phyloP scores from a whole-genome alignment of 2,329 filamentous ascomycete genomes.

The Penicillium sp. region DNA sequence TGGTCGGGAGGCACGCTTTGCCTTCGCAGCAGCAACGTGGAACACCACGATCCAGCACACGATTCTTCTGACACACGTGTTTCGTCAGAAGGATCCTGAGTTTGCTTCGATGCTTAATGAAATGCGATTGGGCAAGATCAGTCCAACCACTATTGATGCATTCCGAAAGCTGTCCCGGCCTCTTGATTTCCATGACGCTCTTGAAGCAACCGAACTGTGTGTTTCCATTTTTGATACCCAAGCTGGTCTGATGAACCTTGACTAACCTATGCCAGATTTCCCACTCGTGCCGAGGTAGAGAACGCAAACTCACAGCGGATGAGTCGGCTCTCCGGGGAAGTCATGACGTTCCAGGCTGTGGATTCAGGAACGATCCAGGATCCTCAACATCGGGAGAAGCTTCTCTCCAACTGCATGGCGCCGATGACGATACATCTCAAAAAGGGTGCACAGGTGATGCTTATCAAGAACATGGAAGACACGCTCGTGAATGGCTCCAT shows the following conservation, averaged over 20 bases:
- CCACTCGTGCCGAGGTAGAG: constrained; percentile 85
- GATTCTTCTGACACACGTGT: constrained; percentile 89
- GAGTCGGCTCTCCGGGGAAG: constrained; percentile 61
- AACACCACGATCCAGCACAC: constrained; percentile 89
- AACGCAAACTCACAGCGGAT: constrained; percentile 73
- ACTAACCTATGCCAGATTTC: constrained; percentile 54
- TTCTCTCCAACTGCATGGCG: constrained; percentile 89
- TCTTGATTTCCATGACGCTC: constrained; percentile 64
- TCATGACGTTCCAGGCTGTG: constrained; percentile 62
- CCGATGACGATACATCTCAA: constrained; percentile 75
- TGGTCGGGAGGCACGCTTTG: constrained; percentile 71
- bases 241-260: not conserved
- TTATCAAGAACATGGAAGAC: constrained; percentile 99
- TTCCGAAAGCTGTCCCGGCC: constrained; percentile 70
- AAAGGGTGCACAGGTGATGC: constrained; percentile 92
- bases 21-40: constrained; percentile 91
- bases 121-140: constrained; percentile 84
- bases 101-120: constrained; percentile 97
- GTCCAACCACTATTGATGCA: constrained; percentile 64
- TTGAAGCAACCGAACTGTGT: constrained; percentile 78
- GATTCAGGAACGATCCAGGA: constrained; percentile 68
- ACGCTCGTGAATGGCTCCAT: constrained; percentile 89
- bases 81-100: constrained; percentile 83
- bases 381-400: constrained; percentile 61
- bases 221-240: constrained; percentile 16